Evolutionary conservation across 495 filamentous ascomycete genomes (phyloP).

Genomic region (Neurospora sublineolata): DNA sequence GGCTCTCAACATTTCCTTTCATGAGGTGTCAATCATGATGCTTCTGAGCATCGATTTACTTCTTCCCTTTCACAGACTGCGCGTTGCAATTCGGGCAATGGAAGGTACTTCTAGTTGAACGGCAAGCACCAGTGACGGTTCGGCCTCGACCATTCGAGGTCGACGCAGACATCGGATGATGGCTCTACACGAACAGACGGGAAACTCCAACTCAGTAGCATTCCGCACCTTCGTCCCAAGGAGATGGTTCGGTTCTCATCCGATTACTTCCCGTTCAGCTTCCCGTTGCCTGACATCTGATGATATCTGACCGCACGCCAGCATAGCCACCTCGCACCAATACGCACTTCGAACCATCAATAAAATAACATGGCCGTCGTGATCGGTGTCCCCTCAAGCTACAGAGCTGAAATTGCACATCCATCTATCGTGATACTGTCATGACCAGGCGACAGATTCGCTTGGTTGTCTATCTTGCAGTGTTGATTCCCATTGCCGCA

Average conservation of each 20-base stretch:
- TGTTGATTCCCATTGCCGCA: constrained; percentile 9
- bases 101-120: background rate
- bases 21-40: background rate
- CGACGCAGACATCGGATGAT: background rate
- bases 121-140: background rate
- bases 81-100: background rate
- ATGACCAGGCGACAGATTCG: constrained; percentile 8
- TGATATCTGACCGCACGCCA: background rate
- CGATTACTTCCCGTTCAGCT: background rate
- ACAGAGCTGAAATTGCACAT: background rate
- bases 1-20: background rate
- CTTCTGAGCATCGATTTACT: background rate
- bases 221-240: background rate
- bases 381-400: background rate
- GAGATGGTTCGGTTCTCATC: background rate
- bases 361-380: background rate
- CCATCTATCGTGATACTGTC: background rate
- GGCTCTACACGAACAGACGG: background rate
- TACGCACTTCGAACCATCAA: background rate
- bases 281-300: background rate
- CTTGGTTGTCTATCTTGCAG: constrained; percentile 4
- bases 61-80: too few relatives aligned
- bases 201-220: background rate
- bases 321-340: background rate
- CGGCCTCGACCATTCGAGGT: background rate